phyloP scores from a whole-genome alignment of 1,284 basidiomycete genomes.

The Apiotrichum sp. region DNA sequence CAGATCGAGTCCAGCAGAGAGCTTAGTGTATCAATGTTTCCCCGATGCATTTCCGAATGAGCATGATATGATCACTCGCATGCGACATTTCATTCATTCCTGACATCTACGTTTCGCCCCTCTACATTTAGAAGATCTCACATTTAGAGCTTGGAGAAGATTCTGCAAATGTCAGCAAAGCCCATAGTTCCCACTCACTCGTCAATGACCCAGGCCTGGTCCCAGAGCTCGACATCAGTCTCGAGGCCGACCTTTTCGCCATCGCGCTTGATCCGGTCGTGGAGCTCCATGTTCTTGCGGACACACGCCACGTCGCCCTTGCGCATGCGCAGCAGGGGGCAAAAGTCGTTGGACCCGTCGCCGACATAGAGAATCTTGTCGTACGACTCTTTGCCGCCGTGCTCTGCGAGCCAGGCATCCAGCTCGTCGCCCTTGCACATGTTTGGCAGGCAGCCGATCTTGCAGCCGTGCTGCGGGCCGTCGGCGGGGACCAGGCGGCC shows the following conservation, averaged over 20 bases:
- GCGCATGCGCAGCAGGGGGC: constrained; percentile 75
- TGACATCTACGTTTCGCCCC: not conserved
- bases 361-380: constrained; percentile 87
- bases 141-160: constrained; percentile 12
- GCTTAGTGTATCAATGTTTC: not conserved
- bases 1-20: not conserved
- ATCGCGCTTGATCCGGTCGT: constrained; percentile 65
- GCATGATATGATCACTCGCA: no score
- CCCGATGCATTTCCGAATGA: not conserved
- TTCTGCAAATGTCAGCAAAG: not conserved
- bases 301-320: constrained; percentile 60
- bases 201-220: constrained; percentile 89
- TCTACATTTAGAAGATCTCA: not conserved
- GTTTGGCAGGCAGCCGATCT: constrained; percentile 85
- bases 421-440: constrained; percentile 99
- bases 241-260: constrained; percentile 60
- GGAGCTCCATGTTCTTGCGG: constrained; percentile 66
- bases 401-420: constrained; percentile 66
- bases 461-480: constrained; percentile 75
- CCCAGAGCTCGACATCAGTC: constrained; percentile 73
- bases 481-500: constrained; percentile 66
- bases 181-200: constrained; percentile 47
- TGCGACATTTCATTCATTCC: no score
- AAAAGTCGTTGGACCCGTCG: constrained; percentile 93
- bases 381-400: constrained; percentile 56